Evolutionary conservation across 169 alveolate species (phyloP), one percentile per base, ranked within the genome.

Genomic region (Cryptosporidium viatorum): DNA sequence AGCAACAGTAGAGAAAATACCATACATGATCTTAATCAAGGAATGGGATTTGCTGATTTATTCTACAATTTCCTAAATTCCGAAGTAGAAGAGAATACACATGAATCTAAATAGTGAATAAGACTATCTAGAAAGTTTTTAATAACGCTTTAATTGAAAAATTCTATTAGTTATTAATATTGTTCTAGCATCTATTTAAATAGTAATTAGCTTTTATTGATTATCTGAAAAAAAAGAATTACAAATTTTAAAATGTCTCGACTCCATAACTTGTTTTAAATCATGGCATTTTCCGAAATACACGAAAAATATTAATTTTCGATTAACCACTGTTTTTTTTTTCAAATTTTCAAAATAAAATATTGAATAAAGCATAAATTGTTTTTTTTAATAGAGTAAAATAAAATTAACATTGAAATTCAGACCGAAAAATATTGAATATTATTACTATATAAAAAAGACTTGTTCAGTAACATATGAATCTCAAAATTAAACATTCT

Each of bases 21-120:
- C 21, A n/a, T 23, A 4, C n/a, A 62, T 8, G 58, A 73, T 14
- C n/a, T 39, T 51, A 73, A 39, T 55, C 71, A 73, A 58, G 68
- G 68, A 37, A 50, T 73, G 43, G 89, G 89, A 14, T 65, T 80
- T 62, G 73, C 89, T n/a, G 89, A 80, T 26, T 31, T 80, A n/a
- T 80, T 80, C 29, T 80, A 41, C 41, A 65, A 80, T 29, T 80
- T 80, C 35, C 62, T 80, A 26, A 65, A 80, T 41, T 80, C 89
- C 12, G 89, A 80, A 67, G 74, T 80, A 16, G 65, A 41, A 3
- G 84, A 45, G 21, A 70, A n/a, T 29, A 14, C 9, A 29, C 62
- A 39, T 5, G 59, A 23, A 48, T 21, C 12, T 35, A 65, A 33
- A 31, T 65, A 29, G 29, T 62, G 23, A 29, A 65, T 31, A 10